These are phyloP conservation scores for Penicillium angulare DNA, from an alignment of 495 filamentous ascomycete species.

Conservation along the genomic window DNA sequence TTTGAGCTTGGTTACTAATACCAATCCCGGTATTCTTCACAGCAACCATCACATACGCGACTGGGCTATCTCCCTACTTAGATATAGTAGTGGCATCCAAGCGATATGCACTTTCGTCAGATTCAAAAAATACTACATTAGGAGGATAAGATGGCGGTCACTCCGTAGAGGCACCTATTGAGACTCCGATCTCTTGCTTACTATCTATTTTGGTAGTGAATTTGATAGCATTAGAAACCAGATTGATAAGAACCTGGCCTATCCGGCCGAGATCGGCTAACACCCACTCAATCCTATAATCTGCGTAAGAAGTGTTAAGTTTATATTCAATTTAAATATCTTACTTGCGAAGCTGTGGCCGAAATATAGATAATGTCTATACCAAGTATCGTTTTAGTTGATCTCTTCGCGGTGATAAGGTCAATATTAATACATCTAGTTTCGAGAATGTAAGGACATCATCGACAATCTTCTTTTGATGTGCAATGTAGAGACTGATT, in stretches of 20 bases:
- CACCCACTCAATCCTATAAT: constrained; percentile 62
- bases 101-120: constrained; percentile 31
- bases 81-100: constrained; percentile 46
- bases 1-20: constrained; percentile 70
- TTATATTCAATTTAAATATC: constrained; percentile 63
- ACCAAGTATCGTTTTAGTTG: constrained; percentile 67
- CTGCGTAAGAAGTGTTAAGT: constrained; percentile 54
- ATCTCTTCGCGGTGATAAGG: constrained; percentile 66
- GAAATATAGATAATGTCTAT: constrained; percentile 69
- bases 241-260: no score
- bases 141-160: constrained; percentile 45
- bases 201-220: constrained; percentile 59
- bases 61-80: constrained; percentile 70
- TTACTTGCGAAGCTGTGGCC: constrained; percentile 65
- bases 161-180: constrained; percentile 62
- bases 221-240: constrained; percentile 77
- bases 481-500: constrained; percentile 70
- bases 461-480: constrained; percentile 77
- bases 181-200: constrained; percentile 64
- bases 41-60: constrained; percentile 67
- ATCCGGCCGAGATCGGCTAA: constrained; percentile 65
- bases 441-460: constrained; percentile 80
- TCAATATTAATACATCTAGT: constrained; percentile 73
- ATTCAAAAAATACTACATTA: constrained; percentile 53
- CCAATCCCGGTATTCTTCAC: no score